Evolutionary conservation across 768 basidiomycete species (phyloP), one percentile per base, ranked within the genome.

Genomic region (Tricholomella constricta): DNA sequence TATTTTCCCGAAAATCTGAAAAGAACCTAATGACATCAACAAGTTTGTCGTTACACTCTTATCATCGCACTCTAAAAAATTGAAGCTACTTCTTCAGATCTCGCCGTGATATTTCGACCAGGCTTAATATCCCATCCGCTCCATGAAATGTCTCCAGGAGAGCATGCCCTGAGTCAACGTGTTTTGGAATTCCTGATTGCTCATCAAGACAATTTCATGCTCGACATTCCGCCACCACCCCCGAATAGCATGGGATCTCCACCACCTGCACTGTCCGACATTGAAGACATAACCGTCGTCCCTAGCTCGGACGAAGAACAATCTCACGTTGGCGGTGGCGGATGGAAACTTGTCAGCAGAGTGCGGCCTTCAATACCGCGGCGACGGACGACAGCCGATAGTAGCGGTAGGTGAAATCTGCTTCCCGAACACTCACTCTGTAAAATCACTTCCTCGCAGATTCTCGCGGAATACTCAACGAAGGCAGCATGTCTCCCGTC

Each of bases 101-200:
- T 99, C 17, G 97, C 96, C 15, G 89, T 96, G 41, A 96, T 98
- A 59, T 99, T 99, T 72, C 90, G 94, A 52, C 97, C 97, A 0
- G 97, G 95, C 15, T 76, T 99, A 4, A 85, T 99, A 54, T 90
- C 92, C 8, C 92, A 94, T 67, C 90, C 94, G 2, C 71, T 78
- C 20, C 94, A 98, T 64, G 91, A 93, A 63, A 83, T 95, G 76
- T 83, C 82, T 6, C 94, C 94, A 0, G 72, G 81, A 41, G 93
- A 96, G 65, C 94, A 98, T 71, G 82, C 84, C 8, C 80, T 93
- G 7, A 93, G 89, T 58, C 96, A 97, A 69, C 77, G 79, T 51
- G 95, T 98, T 25, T 80, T 99, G 45, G 94, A 98, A 67, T 98
- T 97, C 68, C 77, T 99, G 48, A 97, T 99, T 60, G 88, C 84